Percentiles rank a stretch among this genome's conserved stretches.
phyloP scores from a whole-genome alignment of 2,329 filamentous ascomycete species.

The Colletotrichum salicis region DNA sequence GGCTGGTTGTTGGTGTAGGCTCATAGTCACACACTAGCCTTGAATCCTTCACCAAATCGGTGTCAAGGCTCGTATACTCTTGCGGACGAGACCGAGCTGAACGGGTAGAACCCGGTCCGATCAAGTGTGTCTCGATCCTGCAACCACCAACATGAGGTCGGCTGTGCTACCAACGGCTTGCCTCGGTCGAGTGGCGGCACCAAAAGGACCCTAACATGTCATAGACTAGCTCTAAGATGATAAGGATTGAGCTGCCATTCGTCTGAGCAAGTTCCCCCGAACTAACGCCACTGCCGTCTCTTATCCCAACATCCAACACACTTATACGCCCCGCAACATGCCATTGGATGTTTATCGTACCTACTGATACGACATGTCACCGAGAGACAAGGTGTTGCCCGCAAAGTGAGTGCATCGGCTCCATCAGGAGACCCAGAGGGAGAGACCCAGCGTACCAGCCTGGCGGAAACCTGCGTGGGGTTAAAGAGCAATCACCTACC shows the following conservation, averaged over 20 bases:
- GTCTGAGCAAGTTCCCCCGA: neutral
- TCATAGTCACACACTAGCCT: neutral
- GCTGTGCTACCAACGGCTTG: neutral
- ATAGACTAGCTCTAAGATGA: neutral
- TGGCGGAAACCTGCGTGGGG: neutral
- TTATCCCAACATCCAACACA: neutral
- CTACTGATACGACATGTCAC: neutral
- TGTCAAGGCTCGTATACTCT: neutral
- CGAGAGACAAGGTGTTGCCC: constrained; percentile 10
- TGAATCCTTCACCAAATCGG: neutral
- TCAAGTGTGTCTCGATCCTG: neutral
- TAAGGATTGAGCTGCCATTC: neutral
- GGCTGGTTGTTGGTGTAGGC: neutral
- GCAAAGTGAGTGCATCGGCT: constrained; percentile 5
- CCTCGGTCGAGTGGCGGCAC: neutral
- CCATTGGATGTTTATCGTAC: neutral
- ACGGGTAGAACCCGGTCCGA: neutral
- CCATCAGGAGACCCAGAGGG: neutral
- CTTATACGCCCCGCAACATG: neutral
- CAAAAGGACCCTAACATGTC: neutral
- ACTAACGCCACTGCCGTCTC: neutral
- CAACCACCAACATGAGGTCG: neutral
- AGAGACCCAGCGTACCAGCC: neutral
- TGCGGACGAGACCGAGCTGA: neutral
- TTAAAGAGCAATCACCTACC: neutral